Conservation (phyloP, 768 basidiomycete genomes). For the Mycena belliarum region DNA sequence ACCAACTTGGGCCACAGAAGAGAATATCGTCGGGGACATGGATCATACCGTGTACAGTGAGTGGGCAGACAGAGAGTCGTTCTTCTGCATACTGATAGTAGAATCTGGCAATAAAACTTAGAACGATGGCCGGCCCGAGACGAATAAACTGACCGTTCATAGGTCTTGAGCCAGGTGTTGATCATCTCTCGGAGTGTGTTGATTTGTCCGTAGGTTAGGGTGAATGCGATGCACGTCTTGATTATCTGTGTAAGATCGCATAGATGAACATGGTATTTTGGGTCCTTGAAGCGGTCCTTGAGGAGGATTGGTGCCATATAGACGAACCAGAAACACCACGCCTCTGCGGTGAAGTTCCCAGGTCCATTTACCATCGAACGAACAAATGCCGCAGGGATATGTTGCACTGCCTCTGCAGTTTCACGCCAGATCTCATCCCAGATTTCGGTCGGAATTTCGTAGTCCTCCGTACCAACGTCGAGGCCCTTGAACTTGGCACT, state of each 20-base stretch:
- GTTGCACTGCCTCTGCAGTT: constrained; percentile 20
- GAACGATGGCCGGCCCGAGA: too few species aligned
- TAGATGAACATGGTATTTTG: constrained; percentile 40
- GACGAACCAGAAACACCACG: constrained; percentile 39
- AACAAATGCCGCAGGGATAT: constrained; percentile 36
- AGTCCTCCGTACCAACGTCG: constrained; percentile 26
- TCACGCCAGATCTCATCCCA: constrained; percentile 29
- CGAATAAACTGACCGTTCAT: constrained; percentile 29
- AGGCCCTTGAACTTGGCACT: constrained; percentile 34
- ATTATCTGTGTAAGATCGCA: constrained; percentile 35
- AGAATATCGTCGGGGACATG: constrained; percentile 34
- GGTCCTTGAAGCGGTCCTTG: constrained; percentile 25
- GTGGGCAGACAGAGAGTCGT: constrained; percentile 30
- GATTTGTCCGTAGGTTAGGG: constrained; percentile 28
- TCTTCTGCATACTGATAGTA: constrained; percentile 33
- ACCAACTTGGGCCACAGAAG: constrained; percentile 33
- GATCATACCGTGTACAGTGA: constrained; percentile 36
- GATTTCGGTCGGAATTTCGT: constrained; percentile 30
- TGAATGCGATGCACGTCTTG: constrained; percentile 34
- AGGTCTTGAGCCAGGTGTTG: constrained; percentile 36
- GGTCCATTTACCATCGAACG: constrained; percentile 29
- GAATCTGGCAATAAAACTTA: constrained; percentile 2
- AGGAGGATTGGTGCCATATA: constrained; percentile 41
- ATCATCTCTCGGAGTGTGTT: constrained; percentile 28
- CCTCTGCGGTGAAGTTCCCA: constrained; percentile 35